These are phyloP conservation scores for Dianthus caryophyllus DNA, from an alignment of 148 eudicot species.

Conservation along the genomic window DNA sequence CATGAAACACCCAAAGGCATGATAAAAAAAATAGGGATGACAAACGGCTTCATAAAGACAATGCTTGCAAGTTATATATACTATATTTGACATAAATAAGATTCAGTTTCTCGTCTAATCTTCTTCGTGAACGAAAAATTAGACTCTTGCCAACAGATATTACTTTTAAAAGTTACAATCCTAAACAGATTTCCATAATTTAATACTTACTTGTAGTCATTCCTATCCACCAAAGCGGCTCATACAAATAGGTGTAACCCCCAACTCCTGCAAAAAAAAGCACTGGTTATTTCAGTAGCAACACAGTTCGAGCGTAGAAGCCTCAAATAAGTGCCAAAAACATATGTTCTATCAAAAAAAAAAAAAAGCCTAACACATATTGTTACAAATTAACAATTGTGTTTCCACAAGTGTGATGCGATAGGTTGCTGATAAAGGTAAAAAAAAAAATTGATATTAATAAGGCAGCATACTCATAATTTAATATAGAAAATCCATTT, in stretches of 20 bases:
- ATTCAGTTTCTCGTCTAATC: too few species aligned
- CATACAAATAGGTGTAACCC: constrained; percentile 80
- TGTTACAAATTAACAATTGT: neutral
- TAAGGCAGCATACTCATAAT: neutral
- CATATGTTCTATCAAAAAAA: neutral
- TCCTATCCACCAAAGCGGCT: constrained; percentile 94
- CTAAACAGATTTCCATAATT: neutral
- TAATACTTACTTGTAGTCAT: constrained; percentile 75
- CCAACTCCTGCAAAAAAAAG: constrained; percentile 56
- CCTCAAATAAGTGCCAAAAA: neutral
- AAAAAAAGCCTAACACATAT: neutral
- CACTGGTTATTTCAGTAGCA: constrained; percentile 4
- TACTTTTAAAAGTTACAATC: neutral
- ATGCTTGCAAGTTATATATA: too few species aligned
- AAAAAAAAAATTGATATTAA: neutral
- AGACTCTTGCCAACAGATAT: neutral
- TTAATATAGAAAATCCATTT: neutral
- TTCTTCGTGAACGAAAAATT: too few species aligned
- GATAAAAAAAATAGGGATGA: too few species aligned
- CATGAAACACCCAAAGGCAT: too few species aligned
- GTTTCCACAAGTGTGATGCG: neutral
- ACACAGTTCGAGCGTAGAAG: neutral
- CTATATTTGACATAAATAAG: too few species aligned
- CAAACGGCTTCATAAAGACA: too few species aligned
- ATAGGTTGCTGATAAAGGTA: neutral